phyloP scores from a whole-genome alignment of 306 rosid genomes.

The Dryas drummondii region DNA sequence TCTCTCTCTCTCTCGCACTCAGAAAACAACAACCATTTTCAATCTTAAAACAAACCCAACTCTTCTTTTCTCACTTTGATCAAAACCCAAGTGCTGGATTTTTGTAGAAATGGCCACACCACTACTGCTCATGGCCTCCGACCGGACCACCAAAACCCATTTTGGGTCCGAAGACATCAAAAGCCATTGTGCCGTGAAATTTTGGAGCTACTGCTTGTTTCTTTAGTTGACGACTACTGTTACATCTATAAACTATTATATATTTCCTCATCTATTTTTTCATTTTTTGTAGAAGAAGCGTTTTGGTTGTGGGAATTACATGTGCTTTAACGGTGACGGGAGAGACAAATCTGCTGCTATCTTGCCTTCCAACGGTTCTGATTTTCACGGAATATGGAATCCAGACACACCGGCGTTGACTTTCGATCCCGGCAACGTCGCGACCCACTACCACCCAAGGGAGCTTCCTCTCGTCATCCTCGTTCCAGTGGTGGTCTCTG shows the following conservation, averaged over 20 bases:
- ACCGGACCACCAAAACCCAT: conserved; percentile 16
- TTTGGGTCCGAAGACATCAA: conserved; percentile 13
- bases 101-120: conserved; percentile 38
- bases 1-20: neutral
- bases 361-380: conserved; percentile 32
- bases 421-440: too few relatives aligned
- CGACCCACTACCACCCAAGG: too few relatives aligned
- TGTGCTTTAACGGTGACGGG: conserved; percentile 18
- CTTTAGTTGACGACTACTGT: neutral
- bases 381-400: conserved; percentile 31
- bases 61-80: conserved; percentile 1
- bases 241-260: neutral
- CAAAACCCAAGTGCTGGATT: neutral
- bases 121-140: conserved; percentile 39
- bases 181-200: conserved; percentile 4
- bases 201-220: neutral
- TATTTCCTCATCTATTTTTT: neutral
- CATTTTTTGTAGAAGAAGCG: conserved; percentile 51
- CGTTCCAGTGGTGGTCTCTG: too few relatives aligned
- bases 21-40: neutral
- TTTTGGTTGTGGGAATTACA: conserved; percentile 25
- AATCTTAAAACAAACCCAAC: conserved; percentile 3
- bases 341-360: conserved; percentile 25
- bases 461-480: too few relatives aligned
- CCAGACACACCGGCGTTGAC: too few relatives aligned